Base-by-base conservation (phyloP, 164 flowering plant genomes). In the Saururus chinensis region DNA sequence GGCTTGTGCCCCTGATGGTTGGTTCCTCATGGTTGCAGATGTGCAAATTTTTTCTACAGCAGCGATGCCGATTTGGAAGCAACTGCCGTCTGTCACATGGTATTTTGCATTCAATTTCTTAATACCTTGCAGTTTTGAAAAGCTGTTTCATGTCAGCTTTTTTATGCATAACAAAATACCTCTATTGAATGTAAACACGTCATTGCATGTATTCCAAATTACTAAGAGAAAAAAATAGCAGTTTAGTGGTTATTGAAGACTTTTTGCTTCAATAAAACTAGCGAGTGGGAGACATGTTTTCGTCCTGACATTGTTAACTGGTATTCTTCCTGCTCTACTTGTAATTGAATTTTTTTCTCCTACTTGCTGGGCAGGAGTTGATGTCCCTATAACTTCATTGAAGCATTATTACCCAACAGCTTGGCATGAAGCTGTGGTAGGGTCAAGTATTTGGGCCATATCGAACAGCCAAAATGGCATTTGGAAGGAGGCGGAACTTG, bases 81-180 rank as follows among this genome's bases (percentile, higher is more conserved):
- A 84, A 65, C 70, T 93, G 99, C 85, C 96, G 95, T 80, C 75
- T 78, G 70, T 93, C 97, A 56, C 99, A 93, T 88, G 99, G 98
- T 92, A 92, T 79, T 95, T 79, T 75, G 54, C 57, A 45, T 45
- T 45, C 49, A 45, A 12, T 12, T 45, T 45, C 14, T 45, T 45
- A 7, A 45, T 8, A 12, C 11, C 16, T 9, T 45, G 49, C 14
- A 45, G 45, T 41, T 8, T 41, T 12, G 11, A 45, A 45, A 17
- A 12, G 17, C 4, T 45, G 4, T 45, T 12, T 45, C 2, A 4
- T 45, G 17, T 12, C 11, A 7, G 37, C 37, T 6, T 30, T 6
- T 30, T 30, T 30, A 6, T 45, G 17, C 14, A 13, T 45, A 45
- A 45, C 17, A 12, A 17, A 12, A 45, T 45, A 2, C 4, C 14